Conservation (phyloP, 1,139 yeast species). For the Yamadazyma diospyri region DNA sequence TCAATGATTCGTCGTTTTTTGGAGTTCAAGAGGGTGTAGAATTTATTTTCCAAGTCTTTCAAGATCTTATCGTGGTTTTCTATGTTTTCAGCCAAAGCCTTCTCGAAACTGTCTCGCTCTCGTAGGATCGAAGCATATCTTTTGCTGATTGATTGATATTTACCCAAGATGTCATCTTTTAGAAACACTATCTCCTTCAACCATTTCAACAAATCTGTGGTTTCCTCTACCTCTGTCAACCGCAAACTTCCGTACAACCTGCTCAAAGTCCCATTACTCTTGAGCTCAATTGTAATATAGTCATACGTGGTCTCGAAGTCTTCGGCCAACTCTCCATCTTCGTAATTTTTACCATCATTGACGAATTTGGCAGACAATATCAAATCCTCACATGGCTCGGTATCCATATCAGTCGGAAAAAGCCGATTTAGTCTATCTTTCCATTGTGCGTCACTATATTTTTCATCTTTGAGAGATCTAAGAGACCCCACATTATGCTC, state of each 20-base stretch:
- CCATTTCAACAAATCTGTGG: constrained; percentile 14
- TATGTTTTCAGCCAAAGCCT: constrained; percentile 5
- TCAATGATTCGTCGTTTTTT: constrained; percentile 38
- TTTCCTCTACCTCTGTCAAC: constrained; percentile 11
- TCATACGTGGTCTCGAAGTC: constrained; percentile 12
- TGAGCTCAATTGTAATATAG: constrained; percentile 10
- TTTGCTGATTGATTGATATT: neutral
- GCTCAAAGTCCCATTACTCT: constrained; percentile 11
- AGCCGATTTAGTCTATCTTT: constrained; percentile 8
- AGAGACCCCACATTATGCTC: constrained; percentile 4
- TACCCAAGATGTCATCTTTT: constrained; percentile 5
- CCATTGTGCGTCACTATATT: constrained; percentile 11
- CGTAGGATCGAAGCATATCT: constrained; percentile 1
- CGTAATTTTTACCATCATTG: constrained; percentile 11
- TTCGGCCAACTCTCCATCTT: constrained; percentile 12
- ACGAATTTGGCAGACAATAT: constrained; percentile 11
- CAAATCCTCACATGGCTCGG: constrained; percentile 5
- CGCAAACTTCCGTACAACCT: constrained; percentile 12
- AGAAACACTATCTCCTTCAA: constrained; percentile 8
- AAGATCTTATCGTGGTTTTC: constrained; percentile 25
- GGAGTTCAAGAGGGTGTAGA: constrained; percentile 31
- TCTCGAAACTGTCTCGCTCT: constrained; percentile 11
- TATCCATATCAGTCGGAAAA: constrained; percentile 6
- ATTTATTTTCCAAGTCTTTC: constrained; percentile 34
- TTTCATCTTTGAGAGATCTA: constrained; percentile 6